Percentiles rank a stretch among this genome's conserved stretches.
Conservation (phyloP, 371 early-diverging fungal genomes). For the Lichtheimia hyalospora region DNA sequence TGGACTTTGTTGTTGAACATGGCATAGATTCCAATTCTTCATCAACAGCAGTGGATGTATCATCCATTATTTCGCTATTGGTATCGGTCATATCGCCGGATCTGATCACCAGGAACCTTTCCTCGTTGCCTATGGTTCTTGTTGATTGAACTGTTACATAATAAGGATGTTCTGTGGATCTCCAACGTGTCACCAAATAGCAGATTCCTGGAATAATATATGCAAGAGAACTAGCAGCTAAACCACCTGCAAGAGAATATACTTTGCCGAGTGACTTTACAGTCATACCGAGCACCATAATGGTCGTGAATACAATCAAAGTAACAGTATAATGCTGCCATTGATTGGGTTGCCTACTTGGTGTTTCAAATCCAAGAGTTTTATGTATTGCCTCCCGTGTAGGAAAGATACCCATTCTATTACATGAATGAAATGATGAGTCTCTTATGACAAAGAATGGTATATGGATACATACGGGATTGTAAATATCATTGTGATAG, state of each 20-base stretch:
- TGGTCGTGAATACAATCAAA: constrained; percentile 28
- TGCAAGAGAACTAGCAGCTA: constrained; percentile 44
- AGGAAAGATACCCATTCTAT: constrained; percentile 42
- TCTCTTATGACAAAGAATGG: constrained; percentile 1
- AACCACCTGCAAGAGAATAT: constrained; percentile 47
- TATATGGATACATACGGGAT: constrained; percentile 40
- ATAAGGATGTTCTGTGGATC: not conserved
- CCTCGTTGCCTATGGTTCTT: too few species aligned
- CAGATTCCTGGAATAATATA: constrained; percentile 44
- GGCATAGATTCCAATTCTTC: not conserved
- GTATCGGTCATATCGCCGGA: too few species aligned
- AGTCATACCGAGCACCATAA: constrained; percentile 31
- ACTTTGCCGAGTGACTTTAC: constrained; percentile 39
- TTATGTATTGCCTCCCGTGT: constrained; percentile 47
- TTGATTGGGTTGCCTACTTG: constrained; percentile 25
- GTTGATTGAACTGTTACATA: too few species aligned
- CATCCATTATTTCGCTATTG: too few species aligned
- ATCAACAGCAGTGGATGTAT: too few species aligned
- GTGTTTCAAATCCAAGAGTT: constrained; percentile 38
- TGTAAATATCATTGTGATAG: constrained; percentile 54
- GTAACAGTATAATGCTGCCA: constrained; percentile 38
- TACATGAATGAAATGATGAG: not conserved
- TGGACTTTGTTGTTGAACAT: constrained; percentile 9
- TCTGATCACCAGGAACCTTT: too few species aligned
- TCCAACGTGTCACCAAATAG: constrained; percentile 29